Percentiles rank a stretch among this genome's conserved stretches.
phyloP scores from a whole-genome alignment of 2,329 filamentous ascomycete genomes.

The Huntiella moniliformis region DNA sequence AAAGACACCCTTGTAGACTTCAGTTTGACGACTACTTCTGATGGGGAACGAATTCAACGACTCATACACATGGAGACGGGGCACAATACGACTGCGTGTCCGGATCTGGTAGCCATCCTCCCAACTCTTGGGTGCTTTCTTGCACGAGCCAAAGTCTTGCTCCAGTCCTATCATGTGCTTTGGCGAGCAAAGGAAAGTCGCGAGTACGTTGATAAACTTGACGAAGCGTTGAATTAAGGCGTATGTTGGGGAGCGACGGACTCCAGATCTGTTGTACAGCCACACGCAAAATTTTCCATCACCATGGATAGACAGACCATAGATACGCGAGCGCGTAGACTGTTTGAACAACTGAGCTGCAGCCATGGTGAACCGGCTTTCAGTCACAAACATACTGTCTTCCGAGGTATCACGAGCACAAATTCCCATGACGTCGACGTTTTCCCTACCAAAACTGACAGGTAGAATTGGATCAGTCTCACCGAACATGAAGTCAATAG shows the following conservation, averaged over 20 bases:
- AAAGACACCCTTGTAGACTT: neutral
- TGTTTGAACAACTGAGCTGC: neutral
- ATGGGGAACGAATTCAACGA: neutral
- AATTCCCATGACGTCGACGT: constrained; percentile 4
- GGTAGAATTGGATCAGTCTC: neutral
- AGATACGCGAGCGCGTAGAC: neutral
- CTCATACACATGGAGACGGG: neutral
- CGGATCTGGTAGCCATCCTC: neutral
- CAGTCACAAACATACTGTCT: neutral
- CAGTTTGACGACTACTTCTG: neutral
- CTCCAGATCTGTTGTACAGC: neutral
- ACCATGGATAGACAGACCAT: neutral
- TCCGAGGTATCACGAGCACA: neutral
- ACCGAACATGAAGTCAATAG: neutral
- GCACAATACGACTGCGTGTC: neutral
- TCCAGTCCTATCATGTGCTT: neutral
- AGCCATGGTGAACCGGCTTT: neutral
- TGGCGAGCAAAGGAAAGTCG: neutral
- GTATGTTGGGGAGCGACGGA: neutral
- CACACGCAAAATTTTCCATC: neutral
- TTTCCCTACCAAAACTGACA: neutral
- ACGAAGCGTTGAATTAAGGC: neutral
- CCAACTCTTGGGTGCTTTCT: neutral
- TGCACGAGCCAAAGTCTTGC: neutral
- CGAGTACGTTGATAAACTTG: neutral